Percentiles rank a stretch among this genome's conserved stretches.
Conservation (phyloP, 208 protist genomes). For the Crithidia thermophila region DNA sequence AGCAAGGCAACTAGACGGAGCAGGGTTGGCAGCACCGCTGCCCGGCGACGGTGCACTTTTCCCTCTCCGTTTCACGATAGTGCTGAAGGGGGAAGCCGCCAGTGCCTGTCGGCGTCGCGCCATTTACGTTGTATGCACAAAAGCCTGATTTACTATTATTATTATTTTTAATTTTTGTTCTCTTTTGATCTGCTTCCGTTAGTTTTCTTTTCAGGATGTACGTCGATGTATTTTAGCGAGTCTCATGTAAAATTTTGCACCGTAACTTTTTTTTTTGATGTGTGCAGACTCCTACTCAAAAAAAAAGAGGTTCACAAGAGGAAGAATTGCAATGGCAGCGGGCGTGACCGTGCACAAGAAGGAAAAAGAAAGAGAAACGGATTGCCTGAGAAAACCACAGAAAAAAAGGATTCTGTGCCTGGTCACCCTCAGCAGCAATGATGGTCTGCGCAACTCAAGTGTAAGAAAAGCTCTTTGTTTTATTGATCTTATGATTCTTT, state of each 20-base stretch:
- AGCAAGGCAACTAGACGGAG: background rate
- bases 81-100: constrained; percentile 26
- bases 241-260: constrained; percentile 1
- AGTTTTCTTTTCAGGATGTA: background rate
- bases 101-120: background rate
- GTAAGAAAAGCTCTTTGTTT: too few species aligned
- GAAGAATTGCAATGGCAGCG: too few species aligned
- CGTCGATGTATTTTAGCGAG: constrained; percentile 1
- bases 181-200: background rate
- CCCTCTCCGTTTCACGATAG: constrained; percentile 29
- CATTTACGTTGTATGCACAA: constrained; percentile 30
- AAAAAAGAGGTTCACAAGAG: too few species aligned
- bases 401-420: too few species aligned
- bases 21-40: background rate
- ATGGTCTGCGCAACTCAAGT: too few species aligned
- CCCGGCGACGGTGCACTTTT: constrained; percentile 9
- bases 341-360: too few species aligned
- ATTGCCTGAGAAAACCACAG: too few species aligned
- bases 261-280: too few species aligned
- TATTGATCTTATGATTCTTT: too few species aligned
- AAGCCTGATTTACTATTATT: constrained; percentile 2
- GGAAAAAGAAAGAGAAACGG: too few species aligned
- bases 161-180: constrained; percentile 12
- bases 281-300: too few species aligned
- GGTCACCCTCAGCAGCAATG: too few species aligned